These are phyloP conservation scores for Hanseniaspora guilliermondii DNA, from an alignment of 805 yeast genomes.

Conservation along the genomic window DNA sequence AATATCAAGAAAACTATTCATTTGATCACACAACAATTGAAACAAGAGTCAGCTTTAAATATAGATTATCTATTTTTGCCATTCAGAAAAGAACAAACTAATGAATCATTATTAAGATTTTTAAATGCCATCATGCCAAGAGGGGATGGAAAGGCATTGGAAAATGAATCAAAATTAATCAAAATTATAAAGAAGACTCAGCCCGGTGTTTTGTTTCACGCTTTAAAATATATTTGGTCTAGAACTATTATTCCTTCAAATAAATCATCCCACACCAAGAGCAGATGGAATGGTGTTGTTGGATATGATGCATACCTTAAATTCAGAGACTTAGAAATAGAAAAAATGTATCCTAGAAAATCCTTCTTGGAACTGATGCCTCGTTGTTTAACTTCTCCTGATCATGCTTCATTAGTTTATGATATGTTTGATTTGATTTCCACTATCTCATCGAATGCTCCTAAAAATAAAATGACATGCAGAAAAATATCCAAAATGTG, in stretches of 20 bases:
- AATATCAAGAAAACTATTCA: constrained; percentile 59
- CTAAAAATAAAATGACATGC: constrained; percentile 65
- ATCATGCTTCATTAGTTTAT: constrained; percentile 81
- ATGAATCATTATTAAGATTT: constrained; percentile 45
- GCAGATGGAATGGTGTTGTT: constrained; percentile 49
- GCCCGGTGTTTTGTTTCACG: constrained; percentile 59
- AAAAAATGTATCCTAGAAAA: constrained; percentile 52
- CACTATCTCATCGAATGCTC: constrained; percentile 65
- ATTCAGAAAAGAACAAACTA: constrained; percentile 58
- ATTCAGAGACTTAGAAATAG: constrained; percentile 52
- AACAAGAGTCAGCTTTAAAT: constrained; percentile 47
- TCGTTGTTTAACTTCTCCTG: constrained; percentile 64
- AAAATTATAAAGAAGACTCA: constrained; percentile 41
- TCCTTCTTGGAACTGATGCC: constrained; percentile 80
- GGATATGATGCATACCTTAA: constrained; percentile 77
- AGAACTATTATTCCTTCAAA: constrained; percentile 32
- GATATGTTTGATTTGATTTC: constrained; percentile 75
- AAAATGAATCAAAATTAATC: constrained; percentile 31
- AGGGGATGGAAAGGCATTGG: constrained; percentile 37
- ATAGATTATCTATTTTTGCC: constrained; percentile 68
- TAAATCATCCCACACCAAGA: not conserved
- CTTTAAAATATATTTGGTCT: constrained; percentile 76
- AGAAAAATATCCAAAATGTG: constrained; percentile 70
- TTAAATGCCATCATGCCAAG: constrained; percentile 47
- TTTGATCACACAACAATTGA: constrained; percentile 57